Conservation (phyloP, 1,284 basidiomycete species). For the Pascua guehoae region DNA sequence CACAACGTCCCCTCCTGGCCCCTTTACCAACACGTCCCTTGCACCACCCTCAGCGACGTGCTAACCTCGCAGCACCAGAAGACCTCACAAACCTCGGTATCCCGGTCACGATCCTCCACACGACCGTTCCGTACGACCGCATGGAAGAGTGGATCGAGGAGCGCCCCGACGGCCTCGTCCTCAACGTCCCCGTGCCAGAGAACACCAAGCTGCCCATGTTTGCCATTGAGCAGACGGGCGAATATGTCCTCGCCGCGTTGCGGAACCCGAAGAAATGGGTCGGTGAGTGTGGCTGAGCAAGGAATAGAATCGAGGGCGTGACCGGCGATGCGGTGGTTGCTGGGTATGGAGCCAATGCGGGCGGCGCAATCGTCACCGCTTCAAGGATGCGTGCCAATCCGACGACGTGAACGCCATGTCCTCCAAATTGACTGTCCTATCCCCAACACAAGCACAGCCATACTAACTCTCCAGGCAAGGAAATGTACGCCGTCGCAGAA, state of each 20-base stretch:
- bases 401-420: no score
- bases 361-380: no score
- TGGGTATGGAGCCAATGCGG: no score
- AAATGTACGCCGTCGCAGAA: constrained; percentile 29
- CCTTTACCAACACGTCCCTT: no score
- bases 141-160: constrained; percentile 12
- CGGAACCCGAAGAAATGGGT: constrained; percentile 31
- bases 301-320: no score
- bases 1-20: no score
- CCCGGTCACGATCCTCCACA: constrained; percentile 26
- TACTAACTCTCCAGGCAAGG: constrained; percentile 19
- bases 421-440: no score
- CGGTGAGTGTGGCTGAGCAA: constrained; percentile 17
- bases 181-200: constrained; percentile 30
- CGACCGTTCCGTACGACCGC: constrained; percentile 16
- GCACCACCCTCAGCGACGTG: no score
- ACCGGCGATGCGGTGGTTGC: no score
- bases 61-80: constrained; percentile 21
- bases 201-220: constrained; percentile 28
- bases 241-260: constrained; percentile 32
- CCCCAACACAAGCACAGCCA: no score
- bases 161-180: constrained; percentile 8
- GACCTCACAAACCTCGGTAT: constrained; percentile 25
- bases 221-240: constrained; percentile 36
- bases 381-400: no score